phyloP scores from a whole-genome alignment of 345 rosid species.

The Cardamine resedifolia region DNA sequence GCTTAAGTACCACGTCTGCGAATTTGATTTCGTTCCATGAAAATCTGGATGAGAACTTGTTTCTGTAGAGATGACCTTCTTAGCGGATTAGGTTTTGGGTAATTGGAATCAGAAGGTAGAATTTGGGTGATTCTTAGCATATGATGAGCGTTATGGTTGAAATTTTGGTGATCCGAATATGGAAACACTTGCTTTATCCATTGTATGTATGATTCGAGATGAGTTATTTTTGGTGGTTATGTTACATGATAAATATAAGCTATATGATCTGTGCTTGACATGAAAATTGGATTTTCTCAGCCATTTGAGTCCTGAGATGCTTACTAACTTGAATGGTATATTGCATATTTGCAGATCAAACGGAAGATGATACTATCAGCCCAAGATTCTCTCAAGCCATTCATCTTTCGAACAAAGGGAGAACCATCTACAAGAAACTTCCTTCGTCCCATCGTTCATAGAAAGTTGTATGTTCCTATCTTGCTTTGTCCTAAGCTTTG shows the following conservation, averaged over 20 bases:
- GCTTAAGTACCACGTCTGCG: too few species aligned
- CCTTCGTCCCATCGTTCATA: too few species aligned
- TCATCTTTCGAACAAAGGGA: conserved; percentile 47
- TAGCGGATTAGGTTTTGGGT: not conserved
- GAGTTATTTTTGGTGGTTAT: not conserved
- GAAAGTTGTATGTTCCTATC: too few species aligned
- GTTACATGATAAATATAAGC: not conserved
- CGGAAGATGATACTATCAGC: conserved; percentile 46
- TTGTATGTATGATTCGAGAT: not conserved
- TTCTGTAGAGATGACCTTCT: not conserved
- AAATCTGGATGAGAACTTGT: not conserved
- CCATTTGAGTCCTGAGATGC: not conserved
- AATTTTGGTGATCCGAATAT: conserved; percentile 3
- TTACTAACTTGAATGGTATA: not conserved
- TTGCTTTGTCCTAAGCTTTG: too few species aligned
- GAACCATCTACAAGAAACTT: too few species aligned
- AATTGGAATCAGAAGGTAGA: not conserved
- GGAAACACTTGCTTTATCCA: not conserved
- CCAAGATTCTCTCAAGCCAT: conserved; percentile 51
- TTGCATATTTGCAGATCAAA: conserved; percentile 54
- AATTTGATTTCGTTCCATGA: not conserved
- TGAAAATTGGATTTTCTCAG: not conserved
- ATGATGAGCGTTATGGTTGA: too few species aligned
- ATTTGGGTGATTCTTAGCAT: not conserved
- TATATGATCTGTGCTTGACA: not conserved